Evolutionary conservation across 441 rosid species (phyloP).

Genomic region (Codiaeum variegatum): DNA sequence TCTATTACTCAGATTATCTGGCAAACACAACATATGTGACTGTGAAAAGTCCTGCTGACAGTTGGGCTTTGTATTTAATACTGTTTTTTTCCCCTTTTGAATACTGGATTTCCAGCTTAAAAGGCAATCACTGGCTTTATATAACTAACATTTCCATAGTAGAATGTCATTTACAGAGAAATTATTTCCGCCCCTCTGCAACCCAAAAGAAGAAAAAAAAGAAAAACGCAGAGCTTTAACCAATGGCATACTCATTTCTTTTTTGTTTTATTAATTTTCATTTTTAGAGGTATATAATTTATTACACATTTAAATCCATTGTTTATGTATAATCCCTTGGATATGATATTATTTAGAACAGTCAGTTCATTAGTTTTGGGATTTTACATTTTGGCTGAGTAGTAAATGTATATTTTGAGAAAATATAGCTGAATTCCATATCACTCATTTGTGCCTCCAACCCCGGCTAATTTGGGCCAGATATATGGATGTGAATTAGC

Average conservation of each 20-base stretch:
- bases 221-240: too few species aligned
- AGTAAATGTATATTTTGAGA: too few species aligned
- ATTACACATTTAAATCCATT: too few species aligned
- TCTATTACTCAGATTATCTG: background rate
- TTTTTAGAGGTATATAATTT: too few species aligned
- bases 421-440: background rate
- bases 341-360: too few species aligned
- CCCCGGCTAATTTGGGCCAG: background rate
- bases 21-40: background rate
- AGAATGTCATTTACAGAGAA: too few species aligned
- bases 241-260: too few species aligned
- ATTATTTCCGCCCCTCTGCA: too few species aligned
- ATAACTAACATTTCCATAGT: background rate
- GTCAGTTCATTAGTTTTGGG: too few species aligned
- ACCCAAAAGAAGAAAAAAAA: too few species aligned
- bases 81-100: background rate
- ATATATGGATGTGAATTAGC: background rate
- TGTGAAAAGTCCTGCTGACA: background rate
- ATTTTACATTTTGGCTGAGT: background rate
- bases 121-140: background rate
- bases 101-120: background rate
- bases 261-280: too few species aligned
- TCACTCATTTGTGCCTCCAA: background rate
- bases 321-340: too few species aligned
- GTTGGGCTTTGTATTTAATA: background rate